Evolutionary conservation across 2,329 filamentous ascomycete species (phyloP).

Genomic region (Dryadomyces sulphureus): DNA sequence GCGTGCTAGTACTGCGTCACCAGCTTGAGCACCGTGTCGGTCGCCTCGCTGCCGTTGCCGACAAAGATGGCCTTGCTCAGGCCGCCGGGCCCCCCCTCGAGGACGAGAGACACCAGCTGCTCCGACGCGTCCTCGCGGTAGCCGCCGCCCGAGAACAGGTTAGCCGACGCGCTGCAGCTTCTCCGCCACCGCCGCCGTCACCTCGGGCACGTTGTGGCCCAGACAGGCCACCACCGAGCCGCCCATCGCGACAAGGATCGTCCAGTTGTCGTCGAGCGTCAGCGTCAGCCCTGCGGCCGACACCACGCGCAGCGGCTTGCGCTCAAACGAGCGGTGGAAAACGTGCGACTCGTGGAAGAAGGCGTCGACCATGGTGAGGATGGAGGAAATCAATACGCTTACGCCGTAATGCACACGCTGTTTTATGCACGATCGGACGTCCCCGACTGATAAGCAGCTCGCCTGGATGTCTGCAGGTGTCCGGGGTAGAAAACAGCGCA

Average conservation of each 20-base stretch:
- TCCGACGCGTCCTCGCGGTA: constrained; percentile 30
- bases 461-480: too few relatives aligned
- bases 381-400: too few relatives aligned
- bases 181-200: constrained; percentile 42
- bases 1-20: constrained; percentile 52
- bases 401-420: too few relatives aligned
- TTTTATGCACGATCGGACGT: too few relatives aligned
- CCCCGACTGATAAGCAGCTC: too few relatives aligned
- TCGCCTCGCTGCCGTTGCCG: constrained; percentile 46
- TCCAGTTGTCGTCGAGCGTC: constrained; percentile 24
- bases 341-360: too few relatives aligned
- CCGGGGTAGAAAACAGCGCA: too few relatives aligned
- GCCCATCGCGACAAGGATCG: constrained; percentile 56
- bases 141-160: constrained; percentile 10
- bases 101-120: constrained; percentile 33
- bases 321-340: too few relatives aligned
- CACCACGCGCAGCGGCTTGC: too few relatives aligned
- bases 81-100: constrained; percentile 21
- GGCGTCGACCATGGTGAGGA: too few relatives aligned
- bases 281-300: background rate
- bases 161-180: constrained; percentile 26
- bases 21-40: constrained; percentile 54
- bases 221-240: constrained; percentile 61
- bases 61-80: constrained; percentile 22
- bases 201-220: constrained; percentile 48